phyloP scores from a whole-genome alignment of 441 rosid species.

The Dalechampia spathulata region DNA sequence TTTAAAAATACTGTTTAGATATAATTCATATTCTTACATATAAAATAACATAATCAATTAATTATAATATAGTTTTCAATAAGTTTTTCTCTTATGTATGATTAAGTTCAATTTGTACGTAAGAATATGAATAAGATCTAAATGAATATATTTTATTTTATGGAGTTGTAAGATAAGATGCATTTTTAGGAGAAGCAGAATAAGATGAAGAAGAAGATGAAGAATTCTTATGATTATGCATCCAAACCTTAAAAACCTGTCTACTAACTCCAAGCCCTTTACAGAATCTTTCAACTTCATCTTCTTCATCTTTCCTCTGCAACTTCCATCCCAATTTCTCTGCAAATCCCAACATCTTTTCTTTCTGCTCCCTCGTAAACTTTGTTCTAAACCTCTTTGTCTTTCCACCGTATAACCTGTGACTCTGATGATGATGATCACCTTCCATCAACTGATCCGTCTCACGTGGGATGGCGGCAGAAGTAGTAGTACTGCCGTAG shows the following conservation, averaged over 20 bases:
- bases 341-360: constrained; percentile 66
- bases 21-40: too few species aligned
- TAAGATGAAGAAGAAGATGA: constrained; percentile 21
- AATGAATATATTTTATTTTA: too few species aligned
- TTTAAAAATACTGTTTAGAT: too few species aligned
- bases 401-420: constrained; percentile 20
- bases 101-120: too few species aligned
- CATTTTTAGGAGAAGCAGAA: constrained; percentile 32
- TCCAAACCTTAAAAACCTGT: constrained; percentile 69
- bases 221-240: constrained; percentile 67
- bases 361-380: constrained; percentile 74
- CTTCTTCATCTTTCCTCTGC: constrained; percentile 59
- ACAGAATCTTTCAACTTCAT: constrained; percentile 53
- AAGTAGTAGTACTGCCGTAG: constrained; percentile 13
- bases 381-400: constrained; percentile 57
- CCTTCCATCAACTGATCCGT: constrained; percentile 19
- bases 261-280: constrained; percentile 44
- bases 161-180: constrained; percentile 36
- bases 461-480: too few species aligned
- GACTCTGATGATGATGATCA: background rate
- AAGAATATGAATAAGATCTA: too few species aligned
- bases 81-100: too few species aligned
- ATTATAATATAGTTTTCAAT: too few species aligned
- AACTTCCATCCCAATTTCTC: constrained; percentile 74
- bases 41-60: too few species aligned